phyloP scores from a whole-genome alignment of 106 monocot species.

The Dendrobium chrysotoxum region DNA sequence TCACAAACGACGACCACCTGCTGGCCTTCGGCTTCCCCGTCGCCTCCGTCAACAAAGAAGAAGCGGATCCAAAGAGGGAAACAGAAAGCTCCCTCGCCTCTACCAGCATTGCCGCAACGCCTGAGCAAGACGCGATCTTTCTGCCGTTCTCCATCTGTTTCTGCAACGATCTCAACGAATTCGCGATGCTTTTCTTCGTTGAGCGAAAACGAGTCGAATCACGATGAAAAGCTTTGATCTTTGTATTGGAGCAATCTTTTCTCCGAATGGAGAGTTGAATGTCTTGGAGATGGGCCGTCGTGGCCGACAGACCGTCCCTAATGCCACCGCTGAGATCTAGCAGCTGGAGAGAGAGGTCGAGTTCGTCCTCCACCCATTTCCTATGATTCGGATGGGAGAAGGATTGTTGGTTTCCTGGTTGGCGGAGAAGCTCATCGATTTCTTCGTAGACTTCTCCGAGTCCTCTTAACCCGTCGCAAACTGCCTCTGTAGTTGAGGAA shows the following conservation, averaged over 20 bases:
- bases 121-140: not conserved
- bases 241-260: not conserved
- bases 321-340: conserved; percentile 17
- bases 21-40: not conserved
- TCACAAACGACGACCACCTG: not conserved
- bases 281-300: conserved; percentile 12
- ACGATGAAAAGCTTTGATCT: not conserved
- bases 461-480: conserved; percentile 13
- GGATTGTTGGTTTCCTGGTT: conserved; percentile 17
- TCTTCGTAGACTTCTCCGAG: conserved; percentile 17
- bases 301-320: conserved; percentile 8
- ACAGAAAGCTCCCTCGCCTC: conserved; percentile 9
- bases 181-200: conserved; percentile 10
- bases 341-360: conserved; percentile 25
- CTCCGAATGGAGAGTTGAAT: conserved; percentile 14
- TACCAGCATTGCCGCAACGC: not conserved
- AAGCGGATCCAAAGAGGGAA: not conserved
- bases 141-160: conserved; percentile 10
- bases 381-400: conserved; percentile 7
- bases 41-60: not conserved
- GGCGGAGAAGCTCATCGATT: conserved; percentile 24
- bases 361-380: conserved; percentile 30
- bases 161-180: conserved; percentile 7
- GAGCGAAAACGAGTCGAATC: not conserved
- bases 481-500: not conserved